These are phyloP conservation scores for Cardamine resedifolia DNA, from an alignment of 345 rosid species.

Conservation along the genomic window DNA sequence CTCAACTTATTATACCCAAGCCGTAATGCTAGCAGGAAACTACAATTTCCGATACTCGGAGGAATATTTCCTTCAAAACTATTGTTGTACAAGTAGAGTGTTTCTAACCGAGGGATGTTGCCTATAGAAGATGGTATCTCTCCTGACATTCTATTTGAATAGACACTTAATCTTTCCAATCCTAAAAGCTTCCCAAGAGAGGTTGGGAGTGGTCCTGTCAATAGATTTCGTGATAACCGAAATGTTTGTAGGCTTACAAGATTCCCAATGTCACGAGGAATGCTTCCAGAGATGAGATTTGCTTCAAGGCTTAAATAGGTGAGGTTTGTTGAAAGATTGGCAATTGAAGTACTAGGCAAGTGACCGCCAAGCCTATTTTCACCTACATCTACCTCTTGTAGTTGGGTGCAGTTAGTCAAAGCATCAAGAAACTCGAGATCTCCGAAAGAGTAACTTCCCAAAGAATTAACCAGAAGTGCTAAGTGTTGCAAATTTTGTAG, in stretches of 20 bases:
- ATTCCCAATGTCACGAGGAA: background rate
- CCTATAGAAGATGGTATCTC: background rate
- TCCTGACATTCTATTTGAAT: background rate
- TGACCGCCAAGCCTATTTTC: background rate
- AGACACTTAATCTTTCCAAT: accelerated
- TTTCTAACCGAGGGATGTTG: background rate
- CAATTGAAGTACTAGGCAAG: background rate
- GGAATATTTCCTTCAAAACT: background rate
- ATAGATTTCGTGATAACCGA: background rate
- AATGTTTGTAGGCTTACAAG: background rate
- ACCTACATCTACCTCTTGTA: accelerated
- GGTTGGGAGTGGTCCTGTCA: background rate
- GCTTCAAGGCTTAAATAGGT: accelerated
- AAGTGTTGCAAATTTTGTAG: accelerated
- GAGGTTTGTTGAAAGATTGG: background rate
- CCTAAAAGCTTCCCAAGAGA: background rate
- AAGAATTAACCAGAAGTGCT: accelerated
- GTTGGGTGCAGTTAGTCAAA: slow-evolving; percentile 5
- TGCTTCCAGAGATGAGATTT: background rate
- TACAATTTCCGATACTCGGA: background rate
- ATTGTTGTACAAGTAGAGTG: background rate
- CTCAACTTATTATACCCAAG: background rate
- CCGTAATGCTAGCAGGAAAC: accelerated
- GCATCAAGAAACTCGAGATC: slow-evolving; percentile 1
- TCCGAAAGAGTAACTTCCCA: background rate